These are phyloP conservation scores for Diaporthe ilicicola DNA, from an alignment of 2,329 filamentous ascomycete genomes.

Conservation along the genomic window DNA sequence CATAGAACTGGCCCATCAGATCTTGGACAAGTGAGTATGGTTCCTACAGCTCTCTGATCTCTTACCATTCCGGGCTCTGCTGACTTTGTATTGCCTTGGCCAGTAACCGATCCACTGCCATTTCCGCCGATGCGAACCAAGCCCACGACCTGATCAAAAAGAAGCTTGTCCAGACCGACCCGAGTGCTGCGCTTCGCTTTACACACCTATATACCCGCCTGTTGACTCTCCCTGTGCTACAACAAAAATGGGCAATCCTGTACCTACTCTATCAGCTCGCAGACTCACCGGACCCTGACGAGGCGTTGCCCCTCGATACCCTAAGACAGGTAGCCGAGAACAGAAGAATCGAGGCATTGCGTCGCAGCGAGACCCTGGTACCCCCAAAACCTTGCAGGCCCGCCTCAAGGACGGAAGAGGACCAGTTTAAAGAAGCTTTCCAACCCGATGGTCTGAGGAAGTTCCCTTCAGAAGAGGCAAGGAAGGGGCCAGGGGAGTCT, in stretches of 20 bases:
- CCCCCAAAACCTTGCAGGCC: conserved; percentile 48
- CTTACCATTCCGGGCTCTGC: conserved; percentile 11
- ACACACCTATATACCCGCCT: conserved; percentile 91
- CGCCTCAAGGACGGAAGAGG: conserved; percentile 53
- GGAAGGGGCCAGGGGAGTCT: conserved; percentile 47
- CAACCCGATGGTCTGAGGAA: conserved; percentile 60
- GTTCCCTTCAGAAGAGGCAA: conserved; percentile 51
- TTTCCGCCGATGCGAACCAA: conserved; percentile 83
- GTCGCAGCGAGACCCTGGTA: conserved; percentile 23
- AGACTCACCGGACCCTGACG: conserved; percentile 68
- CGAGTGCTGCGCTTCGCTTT: conserved; percentile 82
- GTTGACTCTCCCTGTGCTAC: conserved; percentile 88
- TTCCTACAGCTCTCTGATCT: background rate
- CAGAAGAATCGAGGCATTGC: conserved; percentile 30
- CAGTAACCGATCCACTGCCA: conserved; percentile 52
- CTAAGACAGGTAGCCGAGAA: conserved; percentile 47
- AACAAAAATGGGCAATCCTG: conserved; percentile 96
- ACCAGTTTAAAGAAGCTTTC: conserved; percentile 61
- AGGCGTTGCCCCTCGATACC: conserved; percentile 57
- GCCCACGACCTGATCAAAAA: conserved; percentile 92
- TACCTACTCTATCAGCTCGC: conserved; percentile 88
- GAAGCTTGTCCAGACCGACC: conserved; percentile 81
- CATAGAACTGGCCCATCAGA: conserved; percentile 59
- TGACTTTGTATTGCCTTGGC: background rate
- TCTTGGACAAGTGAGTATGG: conserved; percentile 58